Percentiles rank a stretch among this genome's conserved stretches.
These are phyloP conservation scores for Coniferiporia sulphurascens DNA, from an alignment of 1,284 basidiomycete species.

Conservation along the genomic window DNA sequence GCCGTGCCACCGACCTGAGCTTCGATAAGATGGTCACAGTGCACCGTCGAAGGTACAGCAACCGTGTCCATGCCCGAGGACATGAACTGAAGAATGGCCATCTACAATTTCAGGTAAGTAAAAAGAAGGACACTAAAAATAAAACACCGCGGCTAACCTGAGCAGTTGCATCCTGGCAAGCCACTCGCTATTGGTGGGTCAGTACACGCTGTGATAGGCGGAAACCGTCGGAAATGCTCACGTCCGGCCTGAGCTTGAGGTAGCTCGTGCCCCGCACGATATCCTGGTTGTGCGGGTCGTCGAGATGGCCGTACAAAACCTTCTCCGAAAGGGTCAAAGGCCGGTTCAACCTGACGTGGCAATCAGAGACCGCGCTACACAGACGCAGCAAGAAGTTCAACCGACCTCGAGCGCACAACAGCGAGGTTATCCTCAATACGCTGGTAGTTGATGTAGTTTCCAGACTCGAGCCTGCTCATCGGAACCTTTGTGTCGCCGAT, in stretches of 20 bases:
- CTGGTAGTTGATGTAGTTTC: constrained; percentile 94
- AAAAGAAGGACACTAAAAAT: constrained; percentile 26
- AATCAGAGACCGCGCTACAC: constrained; percentile 9
- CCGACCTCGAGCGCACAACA: constrained; percentile 72
- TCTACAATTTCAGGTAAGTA: constrained; percentile 45
- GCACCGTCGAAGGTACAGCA: constrained; percentile 95
- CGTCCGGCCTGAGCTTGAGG: constrained; percentile 94
- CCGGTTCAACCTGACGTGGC: constrained; percentile 68
- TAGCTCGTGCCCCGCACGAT: constrained; percentile 87
- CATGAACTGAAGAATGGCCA: constrained; percentile 99
- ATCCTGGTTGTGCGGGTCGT: constrained; percentile 88
- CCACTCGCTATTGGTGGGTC: constrained; percentile 72
- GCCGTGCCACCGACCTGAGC: constrained; percentile 91
- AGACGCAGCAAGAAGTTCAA: constrained; percentile 28
- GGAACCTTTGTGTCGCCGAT: constrained; percentile 92
- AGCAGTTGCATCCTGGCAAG: constrained; percentile 98
- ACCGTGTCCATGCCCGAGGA: constrained; percentile 97
- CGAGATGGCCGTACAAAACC: constrained; percentile 97
- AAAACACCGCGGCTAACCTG: constrained; percentile 40
- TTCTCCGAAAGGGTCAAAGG: constrained; percentile 97
- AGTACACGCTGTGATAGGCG: background rate
- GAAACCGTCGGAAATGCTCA: constrained; percentile 37
- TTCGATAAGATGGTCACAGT: constrained; percentile 99
- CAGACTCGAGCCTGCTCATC: constrained; percentile 87
- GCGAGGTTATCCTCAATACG: constrained; percentile 94